A percentile compares a stretch with the other conserved stretches of the same genome.
phyloP scores from a whole-genome alignment of 2,329 filamentous ascomycete species.

The Mycosphaerella sp. region DNA sequence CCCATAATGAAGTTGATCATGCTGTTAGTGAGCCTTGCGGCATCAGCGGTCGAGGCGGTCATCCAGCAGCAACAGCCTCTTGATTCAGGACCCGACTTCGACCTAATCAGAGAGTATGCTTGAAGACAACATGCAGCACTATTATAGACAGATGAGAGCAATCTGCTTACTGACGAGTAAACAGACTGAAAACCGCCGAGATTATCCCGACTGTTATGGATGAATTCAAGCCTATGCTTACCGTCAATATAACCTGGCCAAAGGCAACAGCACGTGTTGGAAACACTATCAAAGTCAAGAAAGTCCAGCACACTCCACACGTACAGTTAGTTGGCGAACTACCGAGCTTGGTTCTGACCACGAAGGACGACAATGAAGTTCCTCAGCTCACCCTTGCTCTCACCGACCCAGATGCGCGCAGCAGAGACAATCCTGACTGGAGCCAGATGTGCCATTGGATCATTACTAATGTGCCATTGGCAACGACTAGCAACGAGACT shows the following conservation, averaged over 20 bases:
- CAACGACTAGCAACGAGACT: constrained; percentile 6
- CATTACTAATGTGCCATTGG: constrained; percentile 34
- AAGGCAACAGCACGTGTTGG: constrained; percentile 46
- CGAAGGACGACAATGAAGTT: background rate
- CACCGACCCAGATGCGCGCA: constrained; percentile 54
- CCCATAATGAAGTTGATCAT: background rate
- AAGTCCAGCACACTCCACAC: constrained; percentile 39
- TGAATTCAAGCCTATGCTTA: constrained; percentile 52
- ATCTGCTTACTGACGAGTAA: background rate
- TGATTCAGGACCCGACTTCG: constrained; percentile 5
- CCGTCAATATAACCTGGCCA: constrained; percentile 44
- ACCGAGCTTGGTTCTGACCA: constrained; percentile 7
- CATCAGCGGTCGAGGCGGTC: background rate
- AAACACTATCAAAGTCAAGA: constrained; percentile 47
- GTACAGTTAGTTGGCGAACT: constrained; percentile 28
- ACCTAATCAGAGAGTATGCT: constrained; percentile 21
- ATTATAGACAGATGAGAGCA: no score
- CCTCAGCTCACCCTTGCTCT: constrained; percentile 43
- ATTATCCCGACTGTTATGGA: constrained; percentile 48
- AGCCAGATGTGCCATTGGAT: constrained; percentile 55
- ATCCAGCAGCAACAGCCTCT: constrained; percentile 8
- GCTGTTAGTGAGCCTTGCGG: background rate
- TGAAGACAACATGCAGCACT: no score
- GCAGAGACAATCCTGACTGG: constrained; percentile 49
- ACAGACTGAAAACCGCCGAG: constrained; percentile 28